Base-by-base conservation (phyloP, 2,329 filamentous ascomycete species). In the Diaporthe sp. region DNA sequence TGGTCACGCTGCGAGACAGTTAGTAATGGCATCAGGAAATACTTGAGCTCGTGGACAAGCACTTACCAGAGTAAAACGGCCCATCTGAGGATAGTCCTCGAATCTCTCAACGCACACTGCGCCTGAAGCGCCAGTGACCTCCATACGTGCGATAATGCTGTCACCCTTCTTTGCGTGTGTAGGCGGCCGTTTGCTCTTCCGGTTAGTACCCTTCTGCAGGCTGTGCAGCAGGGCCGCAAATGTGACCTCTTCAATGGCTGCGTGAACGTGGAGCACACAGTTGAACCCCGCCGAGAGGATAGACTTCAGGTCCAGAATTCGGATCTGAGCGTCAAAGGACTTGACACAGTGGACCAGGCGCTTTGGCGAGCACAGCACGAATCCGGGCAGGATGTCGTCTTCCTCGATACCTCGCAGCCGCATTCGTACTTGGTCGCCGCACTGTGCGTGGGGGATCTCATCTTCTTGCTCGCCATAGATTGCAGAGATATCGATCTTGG, bases 391-490 rank as follows among this genome's bases (percentile, higher is more conserved):
- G 79, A 99, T 95, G 79, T 99, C 97, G 86, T 99, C 97, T 86
- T 99, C 97, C 87, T 99, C 97, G 19, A 98, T 94, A 80, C 97
- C 97, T 81, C 97, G 94, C 79, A 99, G 91, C 78, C 97, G 94
- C 80, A 98, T 87, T 75, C 97, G 95, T 71, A 98, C 93, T 86
- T 99, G 97, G 83, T 99, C 97, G 87, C 97, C 97, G 81, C 95
- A 98, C 79, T 95, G 95, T 28, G 94, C 95, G 75, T 92, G 90
- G 10, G 87, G 81, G 59, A 98, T 91, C 84, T 99, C 97, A 37
- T 99, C 97, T 88, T 99, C 97, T 13, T 95, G 96, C 87, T 99
- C 97, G 77, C 96, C 96, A 81, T 98, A 99, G 5, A 98, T 88
- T 6, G 96, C 95, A 1, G 95, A 88, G 61, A 98, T 92, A 76